Percentiles rank a stretch among this genome's conserved stretches.
phyloP scores from a whole-genome alignment of 768 basidiomycete species.

The Ramaria sp. region DNA sequence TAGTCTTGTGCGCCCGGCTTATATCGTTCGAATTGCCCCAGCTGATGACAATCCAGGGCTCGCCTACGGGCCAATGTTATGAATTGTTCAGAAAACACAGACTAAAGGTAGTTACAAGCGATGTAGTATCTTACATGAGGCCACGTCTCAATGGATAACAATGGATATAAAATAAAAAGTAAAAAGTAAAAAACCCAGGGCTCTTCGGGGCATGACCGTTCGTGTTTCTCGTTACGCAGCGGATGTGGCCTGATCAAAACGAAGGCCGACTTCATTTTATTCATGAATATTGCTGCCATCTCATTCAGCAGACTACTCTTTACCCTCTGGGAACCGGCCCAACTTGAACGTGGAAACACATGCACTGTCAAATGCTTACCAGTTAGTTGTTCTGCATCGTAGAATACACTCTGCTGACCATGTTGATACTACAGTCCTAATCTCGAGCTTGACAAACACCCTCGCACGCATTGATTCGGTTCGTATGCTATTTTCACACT shows the following conservation, averaged over 20 bases:
- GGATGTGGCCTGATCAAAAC: neutral
- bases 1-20: constrained; percentile 48
- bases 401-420: constrained; percentile 4
- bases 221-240: neutral
- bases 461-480: constrained; percentile 67
- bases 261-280: constrained; percentile 55
- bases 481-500: constrained; percentile 13
- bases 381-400: constrained; percentile 36
- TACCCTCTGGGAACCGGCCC: constrained; percentile 42
- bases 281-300: constrained; percentile 68
- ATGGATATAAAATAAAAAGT: too few species aligned
- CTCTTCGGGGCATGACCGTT: constrained; percentile 69
- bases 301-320: too few species aligned
- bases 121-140: too few species aligned
- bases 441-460: constrained; percentile 86
- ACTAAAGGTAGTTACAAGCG: too few species aligned
- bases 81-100: too few species aligned
- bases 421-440: constrained; percentile 40
- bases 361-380: constrained; percentile 69
- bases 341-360: constrained; percentile 19
- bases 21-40: neutral
- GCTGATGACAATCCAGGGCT: constrained; percentile 33
- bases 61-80: too few species aligned
- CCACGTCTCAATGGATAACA: too few species aligned
- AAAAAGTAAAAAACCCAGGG: too few species aligned